Base-by-base conservation (phyloP, 768 basidiomycete genomes). In the Kwoniella europaea region DNA sequence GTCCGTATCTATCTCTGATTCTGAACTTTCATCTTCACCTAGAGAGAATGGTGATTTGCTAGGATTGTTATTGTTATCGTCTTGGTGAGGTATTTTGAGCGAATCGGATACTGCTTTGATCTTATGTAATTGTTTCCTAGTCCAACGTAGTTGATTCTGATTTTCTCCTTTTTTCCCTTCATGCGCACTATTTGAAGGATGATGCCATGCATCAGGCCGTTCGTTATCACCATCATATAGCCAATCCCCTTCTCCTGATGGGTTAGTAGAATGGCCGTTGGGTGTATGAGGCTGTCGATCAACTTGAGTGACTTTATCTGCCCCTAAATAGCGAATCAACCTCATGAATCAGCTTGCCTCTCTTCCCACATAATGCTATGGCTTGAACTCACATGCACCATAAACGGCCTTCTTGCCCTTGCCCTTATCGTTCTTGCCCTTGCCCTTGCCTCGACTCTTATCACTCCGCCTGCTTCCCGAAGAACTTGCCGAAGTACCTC, bases 401-500 rank as follows among this genome's bases (percentile, higher is more conserved):
- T 82, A 82, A 0, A 82, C 81, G 16, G 54, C 76, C 46, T 65
- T 71, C 63, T 62, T 58, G 6, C 50, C 64, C n/a, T 63, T 55
- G 3, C 54, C 43, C 15, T 69, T 72, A 53, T 64, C 73, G 46
- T 73, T 75, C 52, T 18, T 90, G 87, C 44, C 90, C 89, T 79
- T 91, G 90, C 9, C 88, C 87, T 65, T 86, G 84, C 62, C 86
- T 85, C 78, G 72, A 46, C 65, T 52, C 16, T 53, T 60, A 67
- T 67, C 65, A 24, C 65, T 55, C 59, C 44, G 58, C 74, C 55
- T 61, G 53, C 46, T 64, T 24, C 42, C 65, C 24, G 43, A 44
- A 67, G 71, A 42, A 57, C 72, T 57, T 6, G 65, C 68, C 43
- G 72, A 69, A 10, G 70, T 71, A 35, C 69, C 27, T 84, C 64